Base-by-base conservation (phyloP, 2,329 filamentous ascomycete species). In the Phialophora macrospora region DNA sequence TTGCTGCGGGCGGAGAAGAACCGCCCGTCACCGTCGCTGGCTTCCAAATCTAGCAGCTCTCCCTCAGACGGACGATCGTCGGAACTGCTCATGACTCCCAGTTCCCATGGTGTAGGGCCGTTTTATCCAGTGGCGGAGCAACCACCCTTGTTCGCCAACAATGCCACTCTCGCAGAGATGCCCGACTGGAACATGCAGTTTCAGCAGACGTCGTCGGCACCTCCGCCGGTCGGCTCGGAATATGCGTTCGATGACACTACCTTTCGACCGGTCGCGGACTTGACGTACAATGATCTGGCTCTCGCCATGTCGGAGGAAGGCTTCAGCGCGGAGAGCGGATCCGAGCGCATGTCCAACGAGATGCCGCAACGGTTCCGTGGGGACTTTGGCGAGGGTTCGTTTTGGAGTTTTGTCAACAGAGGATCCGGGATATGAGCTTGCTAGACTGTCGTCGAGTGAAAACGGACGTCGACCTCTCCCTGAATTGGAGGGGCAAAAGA, bases 1-100 rank as follows among this genome's bases (percentile, higher is more conserved):
- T 51, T 68, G 2, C 54, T 51, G 20, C 64, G 65, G 14, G 66
- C 64, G 38, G 52, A 65, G 30, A 62, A 62, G 52, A 68, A 68
- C 20, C 62, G 41, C 17, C 38, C 58, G 14, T 38, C 24, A 34
- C 56, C 48, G 32, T 7, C 51, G 14, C 34, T 28, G 55, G 49
- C 46, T 2, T 51, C 55, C 11, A 60, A 48, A 22, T 11, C 55
- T 14, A 54, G 38, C 20, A 64, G 32, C 24, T 48, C 44, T 17
- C 22, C 55, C 5, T 41, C 61, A 14, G 34, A 41, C 3, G 48
- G n/a, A 26, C 38, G 49, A 5, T 52, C 62, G 4, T 64, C 56
- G 20, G 62, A 64, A 20, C 17, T 48, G 22, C 55, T 56, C 41
- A 52, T 55, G 26, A 60, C 62, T 4, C 55, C 32, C 22, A 55